Percentiles rank a stretch among this genome's conserved stretches.
These are phyloP conservation scores for Withania somnifera DNA, from an alignment of 305 asterid species.

Conservation along the genomic window DNA sequence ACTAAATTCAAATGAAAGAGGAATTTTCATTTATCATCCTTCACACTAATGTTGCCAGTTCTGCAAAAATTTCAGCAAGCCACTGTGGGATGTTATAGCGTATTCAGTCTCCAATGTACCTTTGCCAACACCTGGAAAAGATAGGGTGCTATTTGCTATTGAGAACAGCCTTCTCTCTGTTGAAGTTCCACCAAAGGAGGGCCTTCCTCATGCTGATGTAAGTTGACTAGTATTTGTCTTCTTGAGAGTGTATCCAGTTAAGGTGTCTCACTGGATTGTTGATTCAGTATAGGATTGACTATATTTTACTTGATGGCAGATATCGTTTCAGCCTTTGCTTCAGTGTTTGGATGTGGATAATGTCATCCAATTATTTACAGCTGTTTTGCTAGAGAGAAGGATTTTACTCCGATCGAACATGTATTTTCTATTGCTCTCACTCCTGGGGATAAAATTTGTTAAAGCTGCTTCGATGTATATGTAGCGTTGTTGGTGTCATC, in stretches of 20 bases:
- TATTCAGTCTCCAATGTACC: slow-evolving; percentile 72
- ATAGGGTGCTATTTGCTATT: slow-evolving; percentile 66
- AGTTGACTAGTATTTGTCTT: slow-evolving; percentile 19
- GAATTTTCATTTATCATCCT: slow-evolving; percentile 7
- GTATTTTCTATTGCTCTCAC: slow-evolving; percentile 31
- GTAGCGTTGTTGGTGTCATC: background rate
- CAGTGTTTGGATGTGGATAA: slow-evolving; percentile 98
- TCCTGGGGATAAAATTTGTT: background rate
- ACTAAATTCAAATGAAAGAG: background rate
- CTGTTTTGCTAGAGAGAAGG: slow-evolving; percentile 95
- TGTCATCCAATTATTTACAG: slow-evolving; percentile 76
- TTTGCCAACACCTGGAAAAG: slow-evolving; percentile 93
- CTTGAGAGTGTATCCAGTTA: background rate
- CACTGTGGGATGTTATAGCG: slow-evolving; percentile 82
- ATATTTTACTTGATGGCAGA: slow-evolving; percentile 43
- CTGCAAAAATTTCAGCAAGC: slow-evolving; percentile 70
- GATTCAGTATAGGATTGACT: slow-evolving; percentile 1
- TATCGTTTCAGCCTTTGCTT: slow-evolving; percentile 94
- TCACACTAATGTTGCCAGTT: slow-evolving; percentile 16
- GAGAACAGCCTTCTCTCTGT: slow-evolving; percentile 84
- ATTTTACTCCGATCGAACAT: slow-evolving; percentile 87
- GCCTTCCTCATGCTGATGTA: slow-evolving; percentile 98
- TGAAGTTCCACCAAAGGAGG: slow-evolving; percentile 87
- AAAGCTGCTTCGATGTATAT: background rate
- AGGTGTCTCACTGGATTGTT: background rate